Conservation (phyloP, 2,329 filamentous ascomycete species). For the Colletotrichum abscissum region DNA sequence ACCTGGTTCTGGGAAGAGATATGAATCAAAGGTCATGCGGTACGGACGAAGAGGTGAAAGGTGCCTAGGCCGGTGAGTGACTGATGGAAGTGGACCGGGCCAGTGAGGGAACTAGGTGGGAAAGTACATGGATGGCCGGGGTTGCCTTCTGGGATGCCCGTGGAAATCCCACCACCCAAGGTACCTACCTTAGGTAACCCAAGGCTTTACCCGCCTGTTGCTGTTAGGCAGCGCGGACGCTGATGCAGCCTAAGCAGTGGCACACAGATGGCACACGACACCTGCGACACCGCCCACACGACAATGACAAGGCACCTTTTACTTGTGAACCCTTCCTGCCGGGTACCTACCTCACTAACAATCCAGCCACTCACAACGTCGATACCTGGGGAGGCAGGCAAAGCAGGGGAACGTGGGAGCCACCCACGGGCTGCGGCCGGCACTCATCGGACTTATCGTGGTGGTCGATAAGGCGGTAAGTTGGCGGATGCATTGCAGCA, state of each 20-base stretch:
- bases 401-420: background rate
- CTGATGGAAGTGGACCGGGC: constrained; percentile 10
- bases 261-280: constrained; percentile 25
- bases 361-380: constrained; percentile 22
- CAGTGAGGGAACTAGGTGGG: constrained; percentile 7
- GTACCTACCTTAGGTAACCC: background rate
- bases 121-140: constrained; percentile 12
- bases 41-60: constrained; percentile 25
- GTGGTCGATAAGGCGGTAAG: constrained; percentile 23
- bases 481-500: constrained; percentile 16
- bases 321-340: background rate
- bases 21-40: constrained; percentile 34
- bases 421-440: constrained; percentile 15
- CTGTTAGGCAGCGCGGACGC: constrained; percentile 32
- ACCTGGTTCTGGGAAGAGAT: constrained; percentile 18
- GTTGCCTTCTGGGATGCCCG: background rate
- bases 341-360: constrained; percentile 29
- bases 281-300: constrained; percentile 8
- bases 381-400: background rate
- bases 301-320: background rate
- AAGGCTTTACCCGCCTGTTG: constrained; percentile 16
- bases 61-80: constrained; percentile 18
- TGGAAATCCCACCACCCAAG: background rate
- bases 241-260: constrained; percentile 25
- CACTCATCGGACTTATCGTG: constrained; percentile 20